These are phyloP conservation scores for Gossypium aridum DNA, from an alignment of 441 rosid species.

Conservation along the genomic window DNA sequence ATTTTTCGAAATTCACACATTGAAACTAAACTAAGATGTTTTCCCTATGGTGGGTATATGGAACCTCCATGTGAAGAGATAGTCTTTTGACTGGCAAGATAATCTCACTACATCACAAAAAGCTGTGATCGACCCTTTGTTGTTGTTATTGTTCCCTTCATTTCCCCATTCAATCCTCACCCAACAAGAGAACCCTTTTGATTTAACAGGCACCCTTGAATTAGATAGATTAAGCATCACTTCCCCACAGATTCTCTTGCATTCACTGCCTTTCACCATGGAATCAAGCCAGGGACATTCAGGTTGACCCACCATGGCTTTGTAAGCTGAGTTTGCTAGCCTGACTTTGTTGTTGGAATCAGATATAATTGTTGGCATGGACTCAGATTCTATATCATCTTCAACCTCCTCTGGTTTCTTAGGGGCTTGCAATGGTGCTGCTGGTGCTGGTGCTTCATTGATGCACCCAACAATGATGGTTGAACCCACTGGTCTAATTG, in stretches of 20 bases:
- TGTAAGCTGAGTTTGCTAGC: constrained; percentile 81
- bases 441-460: constrained; percentile 24
- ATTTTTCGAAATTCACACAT: constrained; percentile 16
- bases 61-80: constrained; percentile 72
- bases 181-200: constrained; percentile 77
- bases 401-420: constrained; percentile 62
- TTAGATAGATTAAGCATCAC: constrained; percentile 50
- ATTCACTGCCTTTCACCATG: constrained; percentile 28
- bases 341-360: constrained; percentile 75
- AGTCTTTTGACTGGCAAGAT: constrained; percentile 61
- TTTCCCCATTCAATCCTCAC: constrained; percentile 79
- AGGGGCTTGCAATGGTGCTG: constrained; percentile 18
- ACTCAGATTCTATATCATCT: constrained; percentile 65
- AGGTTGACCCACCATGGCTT: constrained; percentile 92
- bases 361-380: constrained; percentile 58
- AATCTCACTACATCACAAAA: constrained; percentile 55
- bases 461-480: constrained; percentile 59
- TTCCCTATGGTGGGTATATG: constrained; percentile 36
- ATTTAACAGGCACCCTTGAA: constrained; percentile 30
- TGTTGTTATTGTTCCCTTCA: constrained; percentile 42
- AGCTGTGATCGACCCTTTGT: constrained; percentile 32
- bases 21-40: constrained; percentile 27
- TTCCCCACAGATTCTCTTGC: constrained; percentile 77
- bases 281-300: constrained; percentile 84
- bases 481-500: constrained; percentile 72